Percentiles rank a stretch among this genome's conserved stretches.
phyloP scores from a whole-genome alignment of 805 yeast species.

The Cyberlindnera nakhonratchasimensis region DNA sequence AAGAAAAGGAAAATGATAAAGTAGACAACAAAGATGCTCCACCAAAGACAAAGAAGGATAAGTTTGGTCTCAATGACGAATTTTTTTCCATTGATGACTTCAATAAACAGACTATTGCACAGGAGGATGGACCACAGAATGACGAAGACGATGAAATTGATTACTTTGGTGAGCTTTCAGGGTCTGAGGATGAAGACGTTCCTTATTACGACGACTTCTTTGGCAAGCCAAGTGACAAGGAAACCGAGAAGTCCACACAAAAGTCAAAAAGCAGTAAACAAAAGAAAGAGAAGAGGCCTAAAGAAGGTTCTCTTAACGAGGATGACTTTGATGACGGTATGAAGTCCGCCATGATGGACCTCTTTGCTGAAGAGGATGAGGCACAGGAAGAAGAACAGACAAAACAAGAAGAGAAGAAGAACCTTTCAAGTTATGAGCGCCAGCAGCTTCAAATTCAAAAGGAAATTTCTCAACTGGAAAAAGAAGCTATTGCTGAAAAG shows the following conservation, averaged over 20 bases:
- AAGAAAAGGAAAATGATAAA: constrained; percentile 13
- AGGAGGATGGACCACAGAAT: constrained; percentile 41
- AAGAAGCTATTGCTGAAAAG: constrained; percentile 85
- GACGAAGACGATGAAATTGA: constrained; percentile 51
- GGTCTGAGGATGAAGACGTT: constrained; percentile 41
- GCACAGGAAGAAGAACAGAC: constrained; percentile 39
- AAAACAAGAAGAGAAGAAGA: constrained; percentile 32
- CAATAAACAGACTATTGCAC: constrained; percentile 66
- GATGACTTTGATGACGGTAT: constrained; percentile 61
- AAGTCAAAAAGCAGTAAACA: constrained; percentile 30
- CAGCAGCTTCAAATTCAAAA: constrained; percentile 74
- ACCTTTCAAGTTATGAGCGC: constrained; percentile 73
- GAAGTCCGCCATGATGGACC: constrained; percentile 43
- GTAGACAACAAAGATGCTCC: constrained; percentile 29
- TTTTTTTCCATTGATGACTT: constrained; percentile 84
- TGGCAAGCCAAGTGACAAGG: constrained; percentile 34
- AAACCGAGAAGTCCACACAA: constrained; percentile 1
- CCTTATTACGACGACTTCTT: constrained; percentile 52
- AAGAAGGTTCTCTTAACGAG: constrained; percentile 45
- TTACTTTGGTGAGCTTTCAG: constrained; percentile 48
- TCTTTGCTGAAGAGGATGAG: constrained; percentile 44
- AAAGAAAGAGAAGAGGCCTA: constrained; percentile 11
- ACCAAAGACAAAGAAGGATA: constrained; percentile 38
- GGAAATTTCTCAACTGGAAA: constrained; percentile 77
- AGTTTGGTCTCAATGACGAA: constrained; percentile 72